These are phyloP conservation scores for Talaromyces sp. DNA, from an alignment of 2,329 filamentous ascomycete genomes.

Conservation along the genomic window DNA sequence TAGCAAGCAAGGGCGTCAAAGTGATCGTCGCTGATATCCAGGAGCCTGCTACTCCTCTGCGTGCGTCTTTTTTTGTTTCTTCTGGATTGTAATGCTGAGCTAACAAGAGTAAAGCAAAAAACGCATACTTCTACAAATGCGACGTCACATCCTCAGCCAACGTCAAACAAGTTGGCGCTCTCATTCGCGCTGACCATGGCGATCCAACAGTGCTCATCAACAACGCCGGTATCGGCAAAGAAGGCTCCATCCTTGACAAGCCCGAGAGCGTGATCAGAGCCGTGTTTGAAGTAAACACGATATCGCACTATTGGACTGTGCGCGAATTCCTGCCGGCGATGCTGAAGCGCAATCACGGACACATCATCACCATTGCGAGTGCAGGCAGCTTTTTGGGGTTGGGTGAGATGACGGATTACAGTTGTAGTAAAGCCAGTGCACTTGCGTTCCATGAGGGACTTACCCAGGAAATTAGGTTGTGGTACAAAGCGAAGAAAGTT, in stretches of 20 bases:
- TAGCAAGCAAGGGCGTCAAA: conserved; percentile 29
- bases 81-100: not conserved
- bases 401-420: conserved; percentile 53
- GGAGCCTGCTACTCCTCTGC: conserved; percentile 32
- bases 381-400: conserved; percentile 50
- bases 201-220: conserved; percentile 50
- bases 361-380: conserved; percentile 56
- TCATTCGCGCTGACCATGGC: conserved; percentile 41
- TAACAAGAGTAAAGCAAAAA: conserved; percentile 24
- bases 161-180: conserved; percentile 33
- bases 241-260: conserved; percentile 48
- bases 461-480: conserved; percentile 36
- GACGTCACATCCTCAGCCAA: conserved; percentile 37
- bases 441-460: conserved; percentile 54
- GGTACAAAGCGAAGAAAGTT: conserved; percentile 38
- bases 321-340: conserved; percentile 54
- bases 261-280: conserved; percentile 44
- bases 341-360: conserved; percentile 52
- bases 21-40: conserved; percentile 39
- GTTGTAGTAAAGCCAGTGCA: conserved; percentile 51
- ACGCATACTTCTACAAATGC: conserved; percentile 36
- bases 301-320: conserved; percentile 51
- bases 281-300: conserved; percentile 53
- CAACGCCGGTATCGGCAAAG: conserved; percentile 50
- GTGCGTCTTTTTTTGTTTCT: conserved; percentile 18